Base-by-base conservation (phyloP, 2,329 filamentous ascomycete genomes). In the Orbilia blumenaviensis region DNA sequence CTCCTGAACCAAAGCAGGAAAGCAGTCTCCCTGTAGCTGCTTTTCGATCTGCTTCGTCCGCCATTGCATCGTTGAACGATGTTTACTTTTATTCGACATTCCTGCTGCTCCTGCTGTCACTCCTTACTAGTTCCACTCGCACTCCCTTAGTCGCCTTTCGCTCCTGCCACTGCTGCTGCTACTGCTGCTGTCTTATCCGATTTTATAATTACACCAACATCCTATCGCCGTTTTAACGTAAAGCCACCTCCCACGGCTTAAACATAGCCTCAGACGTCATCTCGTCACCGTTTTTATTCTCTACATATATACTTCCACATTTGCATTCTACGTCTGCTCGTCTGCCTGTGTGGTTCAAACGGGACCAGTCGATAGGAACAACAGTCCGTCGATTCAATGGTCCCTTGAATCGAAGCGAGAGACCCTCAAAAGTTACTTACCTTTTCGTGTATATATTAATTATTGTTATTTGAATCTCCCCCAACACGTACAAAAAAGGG, bases 1-100 rank as follows among this genome's bases (percentile, higher is more conserved):
- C 66, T 71, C 66, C 66, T 63, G 66, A 63, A 5, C 44, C 9
- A 46, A 48, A 44, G 52, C 52, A 48, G 56, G 46, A 56, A 18
- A 62, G 48, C 52, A 38, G 52, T 38, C 52, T 56, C 32, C 38
- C 7, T 4, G 16, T 21, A 25, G 29, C 29, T 54, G 48, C 48
- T 34, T 18, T 32, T 34, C 25, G 3, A 7, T 14, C 48, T 38
- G 23, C 32, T 25, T 6, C 52, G n/a, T 44, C 12, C 16, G 12
- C 48, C 25, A 23, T 48, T 3, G 44, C n/a, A 27, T 41, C 36
- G n/a, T 14, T 41, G 36, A 32, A 56, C 50, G 50, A 56, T 56
- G 52, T n/a, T 56, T 56, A 25, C 44, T 38, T n/a, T 25, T 56
- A n/a, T n/a, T n/a, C 32, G 32, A 56, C 7, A 10, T 2, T 10